These are phyloP conservation scores for Yamadazyma conglobata DNA, from an alignment of 1,139 yeast genomes.

Conservation along the genomic window DNA sequence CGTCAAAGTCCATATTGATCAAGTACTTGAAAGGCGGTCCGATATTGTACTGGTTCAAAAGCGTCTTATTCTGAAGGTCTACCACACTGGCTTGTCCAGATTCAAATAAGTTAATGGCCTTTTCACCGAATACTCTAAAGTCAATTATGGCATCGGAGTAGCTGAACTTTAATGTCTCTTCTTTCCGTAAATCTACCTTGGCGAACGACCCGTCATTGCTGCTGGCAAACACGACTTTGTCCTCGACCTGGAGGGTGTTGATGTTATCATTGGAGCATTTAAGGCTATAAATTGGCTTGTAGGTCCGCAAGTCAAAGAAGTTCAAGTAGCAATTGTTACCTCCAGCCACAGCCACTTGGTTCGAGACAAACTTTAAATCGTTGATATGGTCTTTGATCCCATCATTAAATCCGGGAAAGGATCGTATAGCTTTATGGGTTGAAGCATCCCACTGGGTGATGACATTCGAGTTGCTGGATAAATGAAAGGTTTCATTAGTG, in stretches of 20 bases:
- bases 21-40: constrained; percentile 2
- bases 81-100: constrained; percentile 6
- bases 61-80: constrained; percentile 1
- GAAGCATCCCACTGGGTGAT: constrained; percentile 53
- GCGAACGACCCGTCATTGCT: constrained; percentile 29
- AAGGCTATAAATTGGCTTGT: constrained; percentile 10
- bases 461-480: constrained; percentile 94
- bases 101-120: constrained; percentile 5
- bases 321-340: constrained; percentile 19
- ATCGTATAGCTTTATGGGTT: neutral
- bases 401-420: constrained; percentile 9
- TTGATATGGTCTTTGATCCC: constrained; percentile 13
- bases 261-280: constrained; percentile 29
- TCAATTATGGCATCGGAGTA: constrained; percentile 12
- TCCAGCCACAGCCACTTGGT: constrained; percentile 21
- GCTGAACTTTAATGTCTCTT: constrained; percentile 14
- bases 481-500: constrained; percentile 50
- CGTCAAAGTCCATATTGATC: constrained; percentile 5
- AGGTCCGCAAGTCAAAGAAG: constrained; percentile 14
- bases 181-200: constrained; percentile 26
- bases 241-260: constrained; percentile 20
- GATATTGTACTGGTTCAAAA: constrained; percentile 8
- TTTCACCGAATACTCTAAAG: constrained; percentile 6
- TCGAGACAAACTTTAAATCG: constrained; percentile 11
- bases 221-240: constrained; percentile 15